Evolutionary conservation across 1,284 basidiomycete species (phyloP), one percentile per base, ranked within the genome.

Genomic region (Pisolithus thermaeus): DNA sequence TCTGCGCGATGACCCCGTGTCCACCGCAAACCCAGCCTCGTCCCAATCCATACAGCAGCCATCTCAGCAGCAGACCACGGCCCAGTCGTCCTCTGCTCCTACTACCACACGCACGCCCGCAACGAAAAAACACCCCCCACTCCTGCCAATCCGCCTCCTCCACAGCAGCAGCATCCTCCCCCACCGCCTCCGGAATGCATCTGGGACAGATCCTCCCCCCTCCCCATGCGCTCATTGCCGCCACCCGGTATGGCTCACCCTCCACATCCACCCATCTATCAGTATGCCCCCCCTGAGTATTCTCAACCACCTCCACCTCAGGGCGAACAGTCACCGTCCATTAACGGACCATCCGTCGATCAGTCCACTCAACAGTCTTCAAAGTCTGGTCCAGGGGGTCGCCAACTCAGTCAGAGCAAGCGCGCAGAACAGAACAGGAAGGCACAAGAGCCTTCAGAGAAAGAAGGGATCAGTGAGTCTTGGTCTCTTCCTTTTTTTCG

Each of bases 341-440:
- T 60, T 49, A 56, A 69, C 27, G 61, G 69, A 30, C 5, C 30
- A n/a, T 35, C 30, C 5, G 12, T 12, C 18, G 63, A 65, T 2
- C 27, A 14, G 4, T 30, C 40, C 11, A 42, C 35, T 23, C 46
- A 52, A 5, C 35, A 39, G 38, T 18, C 32, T 35, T 12, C 37
- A 25, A 49, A 30, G 54, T 54, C 0, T 1, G 23, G 28, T 0
- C 7, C 48, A 23, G 64, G 68, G 18, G 75, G 76, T 36, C 72
- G 85, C 47, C 69, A 77, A 23, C 74, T 91, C 45, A 88, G 84
- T 66, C 80, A 78, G 62, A 87, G 82, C 63, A 91, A 91, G 64
- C 79, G 88, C 11, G 90, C 90, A 36, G 90, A 92, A 60, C 89
- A 92, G 72, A 92, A 92, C 66, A 74, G 89, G 59, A 91, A 90